Conservation (phyloP, 169 alveolate species). For the Toxoplasma gondii region DNA sequence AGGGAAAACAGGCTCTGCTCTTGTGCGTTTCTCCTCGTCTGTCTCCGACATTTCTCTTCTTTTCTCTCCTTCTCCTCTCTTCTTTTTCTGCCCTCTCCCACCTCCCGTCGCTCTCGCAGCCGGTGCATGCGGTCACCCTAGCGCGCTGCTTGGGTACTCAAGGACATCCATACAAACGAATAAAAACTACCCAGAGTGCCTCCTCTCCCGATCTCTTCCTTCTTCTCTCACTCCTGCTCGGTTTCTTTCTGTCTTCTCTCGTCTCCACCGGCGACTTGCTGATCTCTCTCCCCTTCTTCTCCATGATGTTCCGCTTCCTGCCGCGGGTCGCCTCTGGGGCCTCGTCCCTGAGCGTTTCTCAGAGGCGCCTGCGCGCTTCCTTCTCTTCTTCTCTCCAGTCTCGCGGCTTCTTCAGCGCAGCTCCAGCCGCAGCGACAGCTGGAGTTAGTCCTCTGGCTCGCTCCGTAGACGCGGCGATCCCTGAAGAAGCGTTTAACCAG, state of each 20-base stretch:
- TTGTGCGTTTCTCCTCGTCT: background rate
- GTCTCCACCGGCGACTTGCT: too few species aligned
- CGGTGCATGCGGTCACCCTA: background rate
- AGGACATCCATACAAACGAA: too few species aligned
- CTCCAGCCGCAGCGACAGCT: background rate
- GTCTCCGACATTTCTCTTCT: background rate
- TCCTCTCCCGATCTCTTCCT: background rate
- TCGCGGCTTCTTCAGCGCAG: background rate
- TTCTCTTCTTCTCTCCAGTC: background rate
- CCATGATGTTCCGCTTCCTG: background rate
- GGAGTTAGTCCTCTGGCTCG: background rate
- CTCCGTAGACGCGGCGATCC: background rate
- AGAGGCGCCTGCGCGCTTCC: background rate
- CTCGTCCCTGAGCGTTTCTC: background rate
- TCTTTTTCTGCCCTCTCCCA: too few species aligned
- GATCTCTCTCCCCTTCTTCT: background rate
- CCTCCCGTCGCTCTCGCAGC: background rate
- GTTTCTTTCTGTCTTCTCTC: background rate
- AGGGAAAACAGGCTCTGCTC: background rate
- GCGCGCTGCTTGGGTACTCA: too few species aligned
- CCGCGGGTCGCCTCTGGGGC: background rate
- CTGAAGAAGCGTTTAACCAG: constrained; percentile 21
- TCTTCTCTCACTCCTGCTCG: constrained; percentile 4
- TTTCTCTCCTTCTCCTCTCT: background rate
- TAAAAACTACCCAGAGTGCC: too few species aligned